Evolutionary conservation across 139 green algal genomes (phyloP).

Genomic region (Monoraphidium neglectum): DNA sequence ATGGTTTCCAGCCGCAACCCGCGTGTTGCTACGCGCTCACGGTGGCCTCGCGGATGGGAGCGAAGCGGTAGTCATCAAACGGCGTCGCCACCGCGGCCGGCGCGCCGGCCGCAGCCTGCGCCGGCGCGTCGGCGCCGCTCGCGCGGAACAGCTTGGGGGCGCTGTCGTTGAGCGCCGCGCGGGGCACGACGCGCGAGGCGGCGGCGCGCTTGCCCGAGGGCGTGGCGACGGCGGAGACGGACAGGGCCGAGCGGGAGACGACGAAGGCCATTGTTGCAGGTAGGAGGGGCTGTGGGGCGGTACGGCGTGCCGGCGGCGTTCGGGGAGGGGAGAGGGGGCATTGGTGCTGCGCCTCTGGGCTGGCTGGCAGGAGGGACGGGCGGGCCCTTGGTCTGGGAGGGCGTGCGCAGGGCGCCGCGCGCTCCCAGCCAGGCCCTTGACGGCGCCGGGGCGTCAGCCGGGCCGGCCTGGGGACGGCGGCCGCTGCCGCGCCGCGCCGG

Average conservation of each 20-base stretch:
- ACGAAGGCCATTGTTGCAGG: neutral
- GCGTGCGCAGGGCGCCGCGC: too few relatives aligned
- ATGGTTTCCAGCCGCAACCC: too few relatives aligned
- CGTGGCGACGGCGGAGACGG: neutral
- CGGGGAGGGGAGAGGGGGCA: too few relatives aligned
- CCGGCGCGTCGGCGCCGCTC: constrained; percentile 31
- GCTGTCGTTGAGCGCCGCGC: constrained; percentile 6
- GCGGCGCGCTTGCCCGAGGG: neutral
- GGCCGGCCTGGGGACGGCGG: too few relatives aligned
- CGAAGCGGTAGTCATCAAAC: constrained; percentile 76
- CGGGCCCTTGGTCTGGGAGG: too few relatives aligned
- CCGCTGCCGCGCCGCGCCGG: too few relatives aligned
- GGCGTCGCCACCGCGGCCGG: constrained; percentile 34
- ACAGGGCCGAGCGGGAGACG: neutral
- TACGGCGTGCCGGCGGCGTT: neutral
- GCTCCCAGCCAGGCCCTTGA: too few relatives aligned
- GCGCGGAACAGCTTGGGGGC: constrained; percentile 22
- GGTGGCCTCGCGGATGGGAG: constrained; percentile 74
- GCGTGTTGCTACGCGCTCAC: too few relatives aligned
- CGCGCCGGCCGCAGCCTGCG: neutral
- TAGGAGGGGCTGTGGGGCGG: neutral
- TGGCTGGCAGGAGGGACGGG: too few relatives aligned
- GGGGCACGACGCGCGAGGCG: constrained; percentile 4
- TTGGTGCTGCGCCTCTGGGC: too few relatives aligned
- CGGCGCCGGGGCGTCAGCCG: too few relatives aligned